Percentiles rank a stretch among this genome's conserved stretches.
Conservation (phyloP, 495 filamentous ascomycete genomes). For the Xanthoparmelia taractica region DNA sequence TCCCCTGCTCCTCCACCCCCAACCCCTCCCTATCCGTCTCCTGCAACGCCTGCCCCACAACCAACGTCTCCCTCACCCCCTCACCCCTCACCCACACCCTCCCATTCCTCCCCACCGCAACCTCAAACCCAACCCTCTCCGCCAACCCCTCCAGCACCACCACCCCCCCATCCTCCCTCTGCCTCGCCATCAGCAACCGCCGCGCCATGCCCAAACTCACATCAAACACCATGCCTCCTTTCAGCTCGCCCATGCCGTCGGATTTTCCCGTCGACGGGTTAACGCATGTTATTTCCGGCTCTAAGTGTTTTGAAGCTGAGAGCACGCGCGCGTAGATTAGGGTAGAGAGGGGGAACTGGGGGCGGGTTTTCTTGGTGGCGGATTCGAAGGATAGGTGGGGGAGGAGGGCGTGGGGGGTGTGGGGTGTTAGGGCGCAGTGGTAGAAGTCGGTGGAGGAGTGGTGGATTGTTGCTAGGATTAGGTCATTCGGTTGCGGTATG, state of each 20-base stretch:
- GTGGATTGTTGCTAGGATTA: constrained; percentile 77
- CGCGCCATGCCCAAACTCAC: constrained; percentile 74
- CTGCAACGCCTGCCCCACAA: constrained; percentile 71
- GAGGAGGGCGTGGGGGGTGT: constrained; percentile 66
- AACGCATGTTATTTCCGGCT: constrained; percentile 84
- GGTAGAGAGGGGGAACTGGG: constrained; percentile 61
- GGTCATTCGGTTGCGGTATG: constrained; percentile 64
- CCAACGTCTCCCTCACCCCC: constrained; percentile 57
- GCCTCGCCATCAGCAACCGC: constrained; percentile 57
- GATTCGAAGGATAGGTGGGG: constrained; percentile 85
- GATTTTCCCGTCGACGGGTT: constrained; percentile 78
- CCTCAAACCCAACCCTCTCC: constrained; percentile 74
- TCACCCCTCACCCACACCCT: constrained; percentile 82
- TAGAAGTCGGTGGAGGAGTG: constrained; percentile 68
- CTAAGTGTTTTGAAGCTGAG: constrained; percentile 68
- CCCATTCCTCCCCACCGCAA: constrained; percentile 90
- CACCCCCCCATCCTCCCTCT: constrained; percentile 57
- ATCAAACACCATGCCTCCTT: constrained; percentile 79
- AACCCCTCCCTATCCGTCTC: constrained; percentile 65
- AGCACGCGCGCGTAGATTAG: constrained; percentile 80
- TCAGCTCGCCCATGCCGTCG: constrained; percentile 79
- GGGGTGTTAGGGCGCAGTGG: constrained; percentile 59
- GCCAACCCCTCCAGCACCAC: constrained; percentile 77
- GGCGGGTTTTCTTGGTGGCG: constrained; percentile 85
- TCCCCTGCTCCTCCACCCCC: constrained; percentile 66